Percentiles rank a stretch among this genome's conserved stretches.
These are phyloP conservation scores for Bombardia bombarda DNA, from an alignment of 495 filamentous ascomycete species.

Conservation along the genomic window DNA sequence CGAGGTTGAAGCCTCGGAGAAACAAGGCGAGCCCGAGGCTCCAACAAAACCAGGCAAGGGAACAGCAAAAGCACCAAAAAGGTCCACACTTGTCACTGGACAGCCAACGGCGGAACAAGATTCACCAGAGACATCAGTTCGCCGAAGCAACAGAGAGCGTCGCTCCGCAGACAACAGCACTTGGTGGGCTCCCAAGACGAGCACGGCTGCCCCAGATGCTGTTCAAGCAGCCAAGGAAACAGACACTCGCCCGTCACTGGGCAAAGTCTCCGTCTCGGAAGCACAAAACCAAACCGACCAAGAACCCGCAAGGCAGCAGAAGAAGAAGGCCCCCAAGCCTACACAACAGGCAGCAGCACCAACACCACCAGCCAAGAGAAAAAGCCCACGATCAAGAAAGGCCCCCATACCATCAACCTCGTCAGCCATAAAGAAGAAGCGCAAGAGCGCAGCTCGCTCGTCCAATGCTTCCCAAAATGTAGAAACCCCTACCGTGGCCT, in stretches of 20 bases:
- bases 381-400: slow-evolving; percentile 2
- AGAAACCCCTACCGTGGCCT: too few species aligned
- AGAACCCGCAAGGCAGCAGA: neutral
- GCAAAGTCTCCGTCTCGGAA: slow-evolving; percentile 16
- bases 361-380: slow-evolving; percentile 5
- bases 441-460: neutral
- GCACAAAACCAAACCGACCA: slow-evolving; percentile 13
- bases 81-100: neutral
- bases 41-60: neutral
- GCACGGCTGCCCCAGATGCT: neutral
- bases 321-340: neutral
- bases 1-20: too few species aligned
- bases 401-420: neutral
- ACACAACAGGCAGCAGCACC: neutral
- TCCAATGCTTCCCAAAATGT: neutral
- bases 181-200: slow-evolving; percentile 2
- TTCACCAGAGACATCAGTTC: neutral
- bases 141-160: slow-evolving; percentile 7
- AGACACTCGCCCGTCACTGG: slow-evolving; percentile 11
- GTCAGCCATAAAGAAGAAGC: neutral
- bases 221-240: neutral
- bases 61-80: neutral
- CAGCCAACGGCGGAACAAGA: neutral
- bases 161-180: slow-evolving; percentile 4
- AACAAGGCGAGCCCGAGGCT: neutral